Evolutionary conservation across 257 asterid genomes (phyloP).

Genomic region (Gentiana straminea): DNA sequence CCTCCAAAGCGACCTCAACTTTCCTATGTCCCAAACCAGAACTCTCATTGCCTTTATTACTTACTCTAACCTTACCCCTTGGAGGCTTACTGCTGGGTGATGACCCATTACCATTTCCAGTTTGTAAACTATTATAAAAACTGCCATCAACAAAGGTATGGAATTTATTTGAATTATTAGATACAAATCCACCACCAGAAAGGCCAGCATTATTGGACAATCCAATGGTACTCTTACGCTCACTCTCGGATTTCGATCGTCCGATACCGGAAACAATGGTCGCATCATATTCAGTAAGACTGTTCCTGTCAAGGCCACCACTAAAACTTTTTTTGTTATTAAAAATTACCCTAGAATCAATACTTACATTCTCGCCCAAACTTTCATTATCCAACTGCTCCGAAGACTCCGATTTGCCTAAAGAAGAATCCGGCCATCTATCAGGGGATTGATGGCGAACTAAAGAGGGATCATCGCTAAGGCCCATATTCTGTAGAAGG

Average conservation of each 20-base stretch:
- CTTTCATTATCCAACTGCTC: conserved; percentile 11
- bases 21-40: conserved; percentile 9
- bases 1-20: conserved; percentile 12
- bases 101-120: conserved; percentile 20
- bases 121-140: not conserved
- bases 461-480: conserved; percentile 61
- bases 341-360: not conserved
- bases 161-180: conserved; percentile 16
- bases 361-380: conserved; percentile 8
- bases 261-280: conserved; percentile 14
- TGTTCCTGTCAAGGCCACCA: not conserved
- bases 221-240: conserved; percentile 18
- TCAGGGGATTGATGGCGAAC: conserved; percentile 50
- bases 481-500: conserved; percentile 76
- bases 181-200: conserved; percentile 21
- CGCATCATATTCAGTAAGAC: not conserved
- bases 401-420: conserved; percentile 22
- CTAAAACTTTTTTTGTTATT: not conserved
- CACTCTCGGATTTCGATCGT: conserved; percentile 54
- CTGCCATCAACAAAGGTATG: not conserved
- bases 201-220: conserved; percentile 14
- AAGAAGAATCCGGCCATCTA: conserved; percentile 35
- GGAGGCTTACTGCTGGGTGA: conserved; percentile 28
- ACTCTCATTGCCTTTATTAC: conserved; percentile 14
- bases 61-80: conserved; percentile 20